These are phyloP conservation scores for Danielozyma ontarioensis DNA, from an alignment of 805 yeast species.

Conservation along the genomic window DNA sequence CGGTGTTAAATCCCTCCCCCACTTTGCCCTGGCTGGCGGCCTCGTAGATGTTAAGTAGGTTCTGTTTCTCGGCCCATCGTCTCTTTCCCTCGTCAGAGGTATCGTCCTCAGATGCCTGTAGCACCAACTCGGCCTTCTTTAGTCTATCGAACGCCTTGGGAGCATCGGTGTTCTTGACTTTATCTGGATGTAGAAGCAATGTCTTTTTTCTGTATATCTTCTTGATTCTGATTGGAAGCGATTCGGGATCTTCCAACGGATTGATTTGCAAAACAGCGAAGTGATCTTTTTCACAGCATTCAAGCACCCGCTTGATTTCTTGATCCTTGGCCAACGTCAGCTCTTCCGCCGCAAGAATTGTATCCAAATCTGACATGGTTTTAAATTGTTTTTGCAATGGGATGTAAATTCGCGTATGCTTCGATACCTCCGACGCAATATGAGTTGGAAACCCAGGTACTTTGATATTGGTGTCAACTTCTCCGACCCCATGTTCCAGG, in stretches of 20 bases:
- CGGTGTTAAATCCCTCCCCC: slow-evolving; percentile 17
- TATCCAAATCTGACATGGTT: neutral
- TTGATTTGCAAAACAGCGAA: slow-evolving; percentile 47
- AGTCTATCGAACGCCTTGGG: slow-evolving; percentile 59
- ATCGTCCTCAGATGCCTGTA: slow-evolving; percentile 7
- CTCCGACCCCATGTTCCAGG: slow-evolving; percentile 85
- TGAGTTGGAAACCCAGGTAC: slow-evolving; percentile 35
- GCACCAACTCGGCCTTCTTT: slow-evolving; percentile 45
- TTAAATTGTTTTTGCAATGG: neutral
- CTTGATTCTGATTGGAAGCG: slow-evolving; percentile 33
- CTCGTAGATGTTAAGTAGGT: slow-evolving; percentile 26
- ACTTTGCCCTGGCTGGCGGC: slow-evolving; percentile 9
- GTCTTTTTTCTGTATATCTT: slow-evolving; percentile 54
- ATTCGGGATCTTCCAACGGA: slow-evolving; percentile 36
- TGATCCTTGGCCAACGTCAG: slow-evolving; percentile 33
- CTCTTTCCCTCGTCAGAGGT: slow-evolving; percentile 2
- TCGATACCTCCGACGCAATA: too few relatives aligned
- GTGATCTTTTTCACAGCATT: slow-evolving; percentile 45
- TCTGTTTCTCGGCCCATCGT: slow-evolving; percentile 10
- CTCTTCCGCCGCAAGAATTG: slow-evolving; percentile 14
- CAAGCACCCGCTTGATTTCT: slow-evolving; percentile 53
- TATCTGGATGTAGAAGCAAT: slow-evolving; percentile 66
- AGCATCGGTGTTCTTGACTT: slow-evolving; percentile 49
- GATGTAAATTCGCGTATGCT: too few relatives aligned
- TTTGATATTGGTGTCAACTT: slow-evolving; percentile 62